A percentile compares a stretch with the other conserved stretches of the same genome.
phyloP scores from a whole-genome alignment of 2,329 filamentous ascomycete genomes.

The Monilinia laxa region DNA sequence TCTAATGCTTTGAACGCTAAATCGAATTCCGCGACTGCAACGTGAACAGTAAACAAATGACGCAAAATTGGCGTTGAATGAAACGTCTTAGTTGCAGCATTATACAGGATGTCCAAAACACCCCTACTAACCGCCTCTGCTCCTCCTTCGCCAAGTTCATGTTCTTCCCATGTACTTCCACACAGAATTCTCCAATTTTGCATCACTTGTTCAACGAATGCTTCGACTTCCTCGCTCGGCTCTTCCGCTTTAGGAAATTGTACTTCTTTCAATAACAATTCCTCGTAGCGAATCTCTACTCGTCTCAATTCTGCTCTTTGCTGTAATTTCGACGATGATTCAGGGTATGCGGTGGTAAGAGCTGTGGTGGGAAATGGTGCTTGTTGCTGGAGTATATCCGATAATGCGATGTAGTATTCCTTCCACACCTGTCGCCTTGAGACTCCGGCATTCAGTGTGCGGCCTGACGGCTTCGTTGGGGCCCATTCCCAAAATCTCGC shows the following conservation, averaged over 20 bases:
- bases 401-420: conserved; percentile 79
- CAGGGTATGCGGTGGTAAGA: conserved; percentile 44
- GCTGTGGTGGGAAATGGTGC: conserved; percentile 56
- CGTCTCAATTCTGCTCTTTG: conserved; percentile 75
- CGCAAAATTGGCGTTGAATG: conserved; percentile 89
- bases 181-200: conserved; percentile 83
- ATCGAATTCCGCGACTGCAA: conserved; percentile 86
- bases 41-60: conserved; percentile 83
- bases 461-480: conserved; percentile 51
- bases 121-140: conserved; percentile 72
- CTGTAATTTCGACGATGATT: conserved; percentile 58
- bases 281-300: conserved; percentile 78
- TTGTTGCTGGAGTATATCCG: conserved; percentile 68
- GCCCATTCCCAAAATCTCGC: conserved; percentile 62
- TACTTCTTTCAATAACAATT: conserved; percentile 72
- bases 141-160: conserved; percentile 78
- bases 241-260: conserved; percentile 83
- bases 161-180: conserved; percentile 75
- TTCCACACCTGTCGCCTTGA: conserved; percentile 73
- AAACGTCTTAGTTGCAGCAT: conserved; percentile 87
- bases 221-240: conserved; percentile 74
- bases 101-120: conserved; percentile 85
- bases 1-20: conserved; percentile 88
- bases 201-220: conserved; percentile 76
- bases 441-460: conserved; percentile 58